These are phyloP conservation scores for Calophaca sinica DNA, from an alignment of 306 rosid genomes.

Conservation along the genomic window DNA sequence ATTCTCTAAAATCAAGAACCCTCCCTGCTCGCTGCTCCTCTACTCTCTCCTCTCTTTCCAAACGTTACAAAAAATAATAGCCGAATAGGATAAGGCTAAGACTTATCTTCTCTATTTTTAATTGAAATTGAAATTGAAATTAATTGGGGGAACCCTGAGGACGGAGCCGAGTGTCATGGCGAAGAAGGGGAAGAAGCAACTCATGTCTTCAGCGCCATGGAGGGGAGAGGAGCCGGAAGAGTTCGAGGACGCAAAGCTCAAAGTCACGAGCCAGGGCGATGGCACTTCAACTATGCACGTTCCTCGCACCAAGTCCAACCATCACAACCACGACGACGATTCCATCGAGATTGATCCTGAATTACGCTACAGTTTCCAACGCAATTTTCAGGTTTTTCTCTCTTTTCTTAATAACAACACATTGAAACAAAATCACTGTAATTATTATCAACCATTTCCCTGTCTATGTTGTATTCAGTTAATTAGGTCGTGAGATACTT, in stretches of 20 bases:
- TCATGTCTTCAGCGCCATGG: conserved; percentile 96
- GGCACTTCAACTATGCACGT: conserved; percentile 77
- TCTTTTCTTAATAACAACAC: not conserved
- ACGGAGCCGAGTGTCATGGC: conserved; percentile 1
- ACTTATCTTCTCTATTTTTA: not conserved
- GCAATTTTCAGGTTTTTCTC: conserved; percentile 78
- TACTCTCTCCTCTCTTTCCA: no score
- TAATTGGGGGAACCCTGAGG: not conserved
- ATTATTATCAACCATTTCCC: not conserved
- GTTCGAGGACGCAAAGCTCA: conserved; percentile 74
- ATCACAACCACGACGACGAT: conserved; percentile 50
- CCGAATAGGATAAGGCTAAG: not conserved
- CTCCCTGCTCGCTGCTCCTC: no score
- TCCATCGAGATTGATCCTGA: conserved; percentile 86
- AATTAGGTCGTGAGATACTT: not conserved
- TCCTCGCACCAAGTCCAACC: conserved; percentile 64
- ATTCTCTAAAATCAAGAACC: no score
- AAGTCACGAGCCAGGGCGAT: conserved; percentile 74
- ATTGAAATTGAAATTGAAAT: no score
- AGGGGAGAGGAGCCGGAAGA: conserved; percentile 68
- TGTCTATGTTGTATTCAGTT: not conserved
- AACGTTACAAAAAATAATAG: no score
- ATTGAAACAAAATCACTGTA: not conserved
- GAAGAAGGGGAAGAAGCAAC: conserved; percentile 67
- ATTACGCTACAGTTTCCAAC: conserved; percentile 95